phyloP scores from a whole-genome alignment of 495 filamentous ascomycete species.

The Penicillium paradoxum region DNA sequence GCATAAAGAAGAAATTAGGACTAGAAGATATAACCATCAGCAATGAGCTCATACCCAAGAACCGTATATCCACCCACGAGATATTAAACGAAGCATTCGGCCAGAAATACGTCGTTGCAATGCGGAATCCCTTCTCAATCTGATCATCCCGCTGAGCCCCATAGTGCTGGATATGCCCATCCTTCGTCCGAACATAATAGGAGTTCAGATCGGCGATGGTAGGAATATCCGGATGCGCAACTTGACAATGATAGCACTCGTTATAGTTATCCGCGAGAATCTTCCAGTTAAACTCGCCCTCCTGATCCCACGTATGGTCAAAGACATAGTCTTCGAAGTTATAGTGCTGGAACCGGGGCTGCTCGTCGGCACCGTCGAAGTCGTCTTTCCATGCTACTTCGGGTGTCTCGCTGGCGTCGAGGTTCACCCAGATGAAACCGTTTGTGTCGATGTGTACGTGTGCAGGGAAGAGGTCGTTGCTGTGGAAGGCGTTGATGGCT shows the following conservation, averaged over 20 bases:
- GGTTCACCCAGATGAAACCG: slow-evolving; percentile 48
- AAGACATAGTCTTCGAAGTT: slow-evolving; percentile 44
- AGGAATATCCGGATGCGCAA: slow-evolving; percentile 43
- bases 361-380: slow-evolving; percentile 37
- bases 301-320: slow-evolving; percentile 46
- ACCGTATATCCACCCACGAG: slow-evolving; percentile 29
- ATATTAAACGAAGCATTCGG: slow-evolving; percentile 43
- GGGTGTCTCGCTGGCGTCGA: slow-evolving; percentile 32
- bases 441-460: slow-evolving; percentile 42
- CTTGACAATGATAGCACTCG: slow-evolving; percentile 49
- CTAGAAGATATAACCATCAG: slow-evolving; percentile 20
- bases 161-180: slow-evolving; percentile 37
- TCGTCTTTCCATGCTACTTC: slow-evolving; percentile 40
- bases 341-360: slow-evolving; percentile 36
- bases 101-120: slow-evolving; percentile 41
- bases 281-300: slow-evolving; percentile 48
- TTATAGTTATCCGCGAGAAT: slow-evolving; percentile 48
- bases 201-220: slow-evolving; percentile 37
- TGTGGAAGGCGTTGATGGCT: slow-evolving; percentile 45
- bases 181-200: slow-evolving; percentile 40
- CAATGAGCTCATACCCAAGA: background rate
- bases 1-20: slow-evolving; percentile 46
- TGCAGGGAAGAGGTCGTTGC: slow-evolving; percentile 36
- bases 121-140: slow-evolving; percentile 28
- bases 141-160: slow-evolving; percentile 34